Conservation (phyloP, 805 yeast species). For the Lachancea mirantina region DNA sequence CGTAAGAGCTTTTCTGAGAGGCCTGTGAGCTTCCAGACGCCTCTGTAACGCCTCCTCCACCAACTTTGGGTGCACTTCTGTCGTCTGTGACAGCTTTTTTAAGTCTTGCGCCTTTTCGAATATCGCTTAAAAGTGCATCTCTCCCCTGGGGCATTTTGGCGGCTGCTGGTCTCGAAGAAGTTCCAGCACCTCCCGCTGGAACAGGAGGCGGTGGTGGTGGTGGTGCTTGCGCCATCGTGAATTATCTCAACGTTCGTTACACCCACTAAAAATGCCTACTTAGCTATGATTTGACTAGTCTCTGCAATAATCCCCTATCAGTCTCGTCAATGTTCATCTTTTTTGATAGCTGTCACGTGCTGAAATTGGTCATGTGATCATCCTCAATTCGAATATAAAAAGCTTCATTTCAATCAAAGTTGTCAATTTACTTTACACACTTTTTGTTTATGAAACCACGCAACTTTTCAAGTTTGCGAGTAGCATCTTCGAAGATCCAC, state of each 20-base stretch:
- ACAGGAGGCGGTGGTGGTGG: conserved; percentile 60
- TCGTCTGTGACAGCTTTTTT: conserved; percentile 60
- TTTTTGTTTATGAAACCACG: conserved; percentile 6
- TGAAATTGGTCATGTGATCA: too few species aligned
- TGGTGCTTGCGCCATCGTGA: conserved; percentile 38
- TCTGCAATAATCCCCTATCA: too few species aligned
- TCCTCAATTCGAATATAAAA: too few species aligned
- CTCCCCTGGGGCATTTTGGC: conserved; percentile 35
- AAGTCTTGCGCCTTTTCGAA: conserved; percentile 58
- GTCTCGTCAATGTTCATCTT: too few species aligned
- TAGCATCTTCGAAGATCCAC: conserved; percentile 44
- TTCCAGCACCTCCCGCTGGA: conserved; percentile 31
- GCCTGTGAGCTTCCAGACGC: conserved; percentile 1
- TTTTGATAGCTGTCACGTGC: too few species aligned
- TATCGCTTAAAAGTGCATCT: conserved; percentile 69
- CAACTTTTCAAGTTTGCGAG: conserved; percentile 1
- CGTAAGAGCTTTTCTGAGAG: conserved; percentile 20
- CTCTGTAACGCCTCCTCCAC: conserved; percentile 27
- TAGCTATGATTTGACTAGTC: too few species aligned
- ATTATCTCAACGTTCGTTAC: too few species aligned
- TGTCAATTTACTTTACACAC: neutral
- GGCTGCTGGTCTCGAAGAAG: conserved; percentile 23
- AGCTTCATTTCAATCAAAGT: too few species aligned
- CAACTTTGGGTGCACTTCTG: conserved; percentile 54
- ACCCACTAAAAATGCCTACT: too few species aligned